Evolutionary conservation across 1,284 basidiomycete genomes (phyloP).

Genomic region (Coniferiporia weirii): DNA sequence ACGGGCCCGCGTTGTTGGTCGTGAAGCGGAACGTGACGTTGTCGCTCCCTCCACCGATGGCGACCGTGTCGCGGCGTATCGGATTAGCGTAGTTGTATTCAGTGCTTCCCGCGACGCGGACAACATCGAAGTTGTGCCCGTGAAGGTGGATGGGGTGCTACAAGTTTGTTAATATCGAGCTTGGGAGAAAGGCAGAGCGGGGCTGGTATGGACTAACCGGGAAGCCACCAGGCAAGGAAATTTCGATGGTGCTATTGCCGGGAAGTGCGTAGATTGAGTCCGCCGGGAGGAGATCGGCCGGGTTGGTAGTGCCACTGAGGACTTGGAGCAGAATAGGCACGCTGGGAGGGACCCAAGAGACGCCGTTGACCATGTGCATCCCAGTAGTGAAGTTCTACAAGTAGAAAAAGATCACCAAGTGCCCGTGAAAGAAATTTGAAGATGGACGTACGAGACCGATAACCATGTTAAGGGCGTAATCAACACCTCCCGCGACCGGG

Average conservation of each 20-base stretch:
- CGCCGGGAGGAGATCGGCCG: constrained; percentile 39
- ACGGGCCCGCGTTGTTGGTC: constrained; percentile 45
- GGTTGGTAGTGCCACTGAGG: constrained; percentile 39
- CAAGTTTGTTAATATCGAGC: background rate
- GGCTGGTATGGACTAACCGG: constrained; percentile 18
- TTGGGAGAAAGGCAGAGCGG: background rate
- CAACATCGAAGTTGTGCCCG: constrained; percentile 30
- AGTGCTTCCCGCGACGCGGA: constrained; percentile 30
- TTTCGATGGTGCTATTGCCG: constrained; percentile 41
- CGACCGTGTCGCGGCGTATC: constrained; percentile 34
- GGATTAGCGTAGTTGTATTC: constrained; percentile 34
- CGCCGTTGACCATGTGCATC: constrained; percentile 16
- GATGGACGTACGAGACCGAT: constrained; percentile 15
- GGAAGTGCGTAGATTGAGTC: constrained; percentile 43
- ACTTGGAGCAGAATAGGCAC: constrained; percentile 48
- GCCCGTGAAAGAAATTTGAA: background rate
- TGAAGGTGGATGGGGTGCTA: background rate
- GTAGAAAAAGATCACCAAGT: background rate
- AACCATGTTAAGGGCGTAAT: constrained; percentile 25
- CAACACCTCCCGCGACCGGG: constrained; percentile 26
- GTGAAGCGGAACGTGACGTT: constrained; percentile 33
- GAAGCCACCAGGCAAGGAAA: constrained; percentile 34
- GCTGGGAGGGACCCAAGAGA: constrained; percentile 33
- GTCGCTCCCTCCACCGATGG: constrained; percentile 26
- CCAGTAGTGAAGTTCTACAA: background rate